phyloP scores from a whole-genome alignment of 768 basidiomycete species.

The Candolleomyces aberdarensis region DNA sequence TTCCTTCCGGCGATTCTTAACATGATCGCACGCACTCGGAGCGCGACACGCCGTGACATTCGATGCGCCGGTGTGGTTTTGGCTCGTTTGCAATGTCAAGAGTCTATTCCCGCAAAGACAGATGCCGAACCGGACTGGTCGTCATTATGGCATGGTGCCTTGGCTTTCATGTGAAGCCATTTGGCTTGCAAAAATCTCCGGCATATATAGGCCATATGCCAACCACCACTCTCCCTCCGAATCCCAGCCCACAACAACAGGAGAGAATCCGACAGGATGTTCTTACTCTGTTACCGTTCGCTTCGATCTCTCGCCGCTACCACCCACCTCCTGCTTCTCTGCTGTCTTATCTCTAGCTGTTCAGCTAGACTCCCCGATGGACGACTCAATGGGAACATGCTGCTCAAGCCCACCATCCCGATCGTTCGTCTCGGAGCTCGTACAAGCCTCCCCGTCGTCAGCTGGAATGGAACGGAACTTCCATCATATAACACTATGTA shows the following conservation, averaged over 20 bases:
- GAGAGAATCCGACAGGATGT: not conserved
- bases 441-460: conserved; percentile 33
- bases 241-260: not conserved
- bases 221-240: not conserved
- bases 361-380: conserved; percentile 25
- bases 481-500: conserved; percentile 47
- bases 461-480: conserved; percentile 40
- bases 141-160: not conserved
- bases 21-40: not conserved
- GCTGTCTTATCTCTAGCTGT: conserved; percentile 13
- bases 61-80: not conserved
- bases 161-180: not conserved
- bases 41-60: not conserved
- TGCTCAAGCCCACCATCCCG: conserved; percentile 37
- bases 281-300: conserved; percentile 10
- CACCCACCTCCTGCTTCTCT: conserved; percentile 15
- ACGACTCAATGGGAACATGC: conserved; percentile 39
- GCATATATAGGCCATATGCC: not conserved
- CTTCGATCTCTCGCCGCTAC: conserved; percentile 6
- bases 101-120: not conserved
- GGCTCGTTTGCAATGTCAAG: conserved; percentile 1
- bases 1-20: not conserved
- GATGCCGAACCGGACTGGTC: not conserved
- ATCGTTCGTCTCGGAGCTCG: conserved; percentile 20
- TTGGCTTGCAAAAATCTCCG: not conserved